Conservation (phyloP, 2,329 filamentous ascomycete species). For the Aspergillus ruber region DNA sequence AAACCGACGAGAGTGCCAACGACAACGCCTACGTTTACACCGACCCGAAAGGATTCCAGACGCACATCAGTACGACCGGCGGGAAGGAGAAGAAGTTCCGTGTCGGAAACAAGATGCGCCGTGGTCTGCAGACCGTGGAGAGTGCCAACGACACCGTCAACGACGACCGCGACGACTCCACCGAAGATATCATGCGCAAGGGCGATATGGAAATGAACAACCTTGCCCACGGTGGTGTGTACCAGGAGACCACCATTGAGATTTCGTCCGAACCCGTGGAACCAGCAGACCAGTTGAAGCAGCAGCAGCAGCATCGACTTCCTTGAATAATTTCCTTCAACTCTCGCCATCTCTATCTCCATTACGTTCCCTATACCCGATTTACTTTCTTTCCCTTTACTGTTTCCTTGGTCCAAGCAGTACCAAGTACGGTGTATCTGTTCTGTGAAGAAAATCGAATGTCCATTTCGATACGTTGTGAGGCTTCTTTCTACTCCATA, state of each 20-base stretch:
- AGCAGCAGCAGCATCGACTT: background rate
- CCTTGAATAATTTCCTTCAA: too few species aligned
- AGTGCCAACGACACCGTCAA: slow-evolving; percentile 11
- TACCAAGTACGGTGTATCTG: too few species aligned
- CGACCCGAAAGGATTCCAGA: slow-evolving; percentile 20
- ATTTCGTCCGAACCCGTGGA: slow-evolving; percentile 30
- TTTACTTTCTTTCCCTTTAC: too few species aligned
- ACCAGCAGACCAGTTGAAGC: slow-evolving; percentile 1
- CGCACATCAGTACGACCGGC: slow-evolving; percentile 18
- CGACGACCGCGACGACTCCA: slow-evolving; percentile 36
- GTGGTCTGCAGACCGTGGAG: slow-evolving; percentile 16
- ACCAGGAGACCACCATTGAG: slow-evolving; percentile 39
- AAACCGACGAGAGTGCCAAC: slow-evolving; percentile 35
- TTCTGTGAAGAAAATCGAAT: too few species aligned
- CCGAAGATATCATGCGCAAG: slow-evolving; percentile 37
- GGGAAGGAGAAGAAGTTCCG: slow-evolving; percentile 10
- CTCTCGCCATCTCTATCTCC: too few species aligned
- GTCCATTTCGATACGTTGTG: too few species aligned
- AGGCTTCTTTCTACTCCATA: background rate
- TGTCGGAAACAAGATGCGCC: slow-evolving; percentile 14
- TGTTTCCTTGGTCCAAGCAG: too few species aligned
- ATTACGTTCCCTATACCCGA: too few species aligned
- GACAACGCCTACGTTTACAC: slow-evolving; percentile 23
- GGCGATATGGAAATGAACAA: slow-evolving; percentile 25
- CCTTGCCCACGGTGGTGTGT: slow-evolving; percentile 28